Conservation (phyloP, 1,284 basidiomycete genomes). For the Ceratobasidium papillatum region DNA sequence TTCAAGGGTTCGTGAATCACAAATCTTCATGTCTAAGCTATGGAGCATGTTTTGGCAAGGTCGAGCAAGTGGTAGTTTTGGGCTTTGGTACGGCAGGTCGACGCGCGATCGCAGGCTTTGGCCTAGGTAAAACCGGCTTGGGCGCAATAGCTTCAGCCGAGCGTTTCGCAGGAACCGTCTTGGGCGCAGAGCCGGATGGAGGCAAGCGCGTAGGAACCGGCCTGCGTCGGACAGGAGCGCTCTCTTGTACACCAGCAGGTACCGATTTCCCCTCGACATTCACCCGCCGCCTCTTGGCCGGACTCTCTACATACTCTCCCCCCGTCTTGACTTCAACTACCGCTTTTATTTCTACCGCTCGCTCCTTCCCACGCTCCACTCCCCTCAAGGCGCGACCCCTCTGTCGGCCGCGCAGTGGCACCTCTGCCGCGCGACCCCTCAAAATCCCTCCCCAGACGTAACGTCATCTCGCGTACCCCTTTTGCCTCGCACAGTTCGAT, state of each 20-base stretch:
- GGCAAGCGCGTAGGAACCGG: neutral
- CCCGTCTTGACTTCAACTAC: neutral
- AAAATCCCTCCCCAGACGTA: slow-evolving; percentile 17
- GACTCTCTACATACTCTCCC: neutral
- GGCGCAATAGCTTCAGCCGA: neutral
- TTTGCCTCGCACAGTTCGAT: neutral
- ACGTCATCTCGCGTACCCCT: neutral
- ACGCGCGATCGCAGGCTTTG: neutral
- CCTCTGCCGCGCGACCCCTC: slow-evolving; percentile 22
- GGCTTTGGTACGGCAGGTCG: neutral
- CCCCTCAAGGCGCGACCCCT: slow-evolving; percentile 36
- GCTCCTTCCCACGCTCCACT: slow-evolving; percentile 19
- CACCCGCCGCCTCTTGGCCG: neutral
- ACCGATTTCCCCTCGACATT: slow-evolving; percentile 4
- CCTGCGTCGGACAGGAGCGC: neutral
- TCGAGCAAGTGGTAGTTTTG: neutral
- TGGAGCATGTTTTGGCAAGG: neutral
- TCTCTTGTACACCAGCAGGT: neutral
- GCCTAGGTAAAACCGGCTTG: neutral
- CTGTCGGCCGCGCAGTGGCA: slow-evolving; percentile 21
- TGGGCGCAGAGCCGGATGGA: neutral
- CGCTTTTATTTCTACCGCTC: neutral
- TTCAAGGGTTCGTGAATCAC: slow-evolving; percentile 12
- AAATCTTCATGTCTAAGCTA: too few relatives aligned
- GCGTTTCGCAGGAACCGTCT: slow-evolving; percentile 27